A percentile compares a stretch with the other conserved stretches of the same genome.
Conservation (phyloP, 23 red algal species). For the Cyanidium caldarium region DNA sequence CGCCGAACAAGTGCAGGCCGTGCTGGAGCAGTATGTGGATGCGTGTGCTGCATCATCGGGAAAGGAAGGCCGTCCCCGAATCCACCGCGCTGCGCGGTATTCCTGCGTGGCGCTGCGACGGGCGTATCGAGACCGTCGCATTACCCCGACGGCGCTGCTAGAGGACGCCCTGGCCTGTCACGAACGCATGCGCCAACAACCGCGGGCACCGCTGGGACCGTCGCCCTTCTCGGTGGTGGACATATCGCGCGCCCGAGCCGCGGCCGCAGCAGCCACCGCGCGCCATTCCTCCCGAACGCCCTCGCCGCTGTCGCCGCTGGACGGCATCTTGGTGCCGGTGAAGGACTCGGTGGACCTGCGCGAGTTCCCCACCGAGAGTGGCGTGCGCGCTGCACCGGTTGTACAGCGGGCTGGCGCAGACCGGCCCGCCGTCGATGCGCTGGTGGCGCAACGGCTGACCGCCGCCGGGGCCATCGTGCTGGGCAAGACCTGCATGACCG, state of each 20-base stretch:
- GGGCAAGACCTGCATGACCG: constrained; percentile 89
- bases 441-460: constrained; percentile 16
- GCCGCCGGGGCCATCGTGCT: constrained; percentile 60
- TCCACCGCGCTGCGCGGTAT: neutral
- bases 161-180: neutral
- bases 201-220: neutral
- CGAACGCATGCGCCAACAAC: neutral
- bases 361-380: constrained; percentile 6
- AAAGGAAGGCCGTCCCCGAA: neutral
- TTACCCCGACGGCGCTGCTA: neutral
- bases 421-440: neutral
- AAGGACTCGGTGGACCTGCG: constrained; percentile 34
- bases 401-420: neutral
- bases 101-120: neutral
- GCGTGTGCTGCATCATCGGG: neutral
- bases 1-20: neutral
- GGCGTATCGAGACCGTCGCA: neutral
- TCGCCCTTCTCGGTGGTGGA: neutral
- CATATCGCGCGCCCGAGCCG: neutral
- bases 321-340: constrained; percentile 37
- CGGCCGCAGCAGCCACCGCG: constrained; percentile 1
- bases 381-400: neutral
- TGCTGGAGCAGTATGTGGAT: neutral
- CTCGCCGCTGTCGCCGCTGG: constrained; percentile 18
- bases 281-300: constrained; percentile 16